Percentiles rank a stretch among this genome's conserved stretches.
phyloP scores from a whole-genome alignment of 805 yeast species.

The Monosporozyma solicola region DNA sequence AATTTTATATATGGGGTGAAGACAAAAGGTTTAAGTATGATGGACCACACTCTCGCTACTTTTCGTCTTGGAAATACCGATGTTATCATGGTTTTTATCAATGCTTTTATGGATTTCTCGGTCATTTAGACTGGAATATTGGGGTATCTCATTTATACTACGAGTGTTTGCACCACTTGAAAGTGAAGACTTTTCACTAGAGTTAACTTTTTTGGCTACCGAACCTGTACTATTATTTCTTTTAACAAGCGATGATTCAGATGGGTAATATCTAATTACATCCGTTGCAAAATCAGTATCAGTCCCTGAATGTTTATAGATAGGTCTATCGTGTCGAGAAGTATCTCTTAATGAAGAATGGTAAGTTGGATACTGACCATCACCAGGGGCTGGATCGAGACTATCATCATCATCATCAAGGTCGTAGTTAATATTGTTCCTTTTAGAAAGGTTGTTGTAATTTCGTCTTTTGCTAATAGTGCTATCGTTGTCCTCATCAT shows the following conservation, averaged over 20 bases:
- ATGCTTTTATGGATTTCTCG: neutral
- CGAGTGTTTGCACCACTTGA: neutral
- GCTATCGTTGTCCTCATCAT: neutral
- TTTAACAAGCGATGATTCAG: conserved; percentile 7
- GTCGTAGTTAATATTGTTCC: neutral
- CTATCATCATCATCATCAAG: neutral
- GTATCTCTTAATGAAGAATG: neutral
- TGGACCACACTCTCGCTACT: conserved; percentile 13
- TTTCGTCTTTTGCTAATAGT: neutral
- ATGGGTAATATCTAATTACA: conserved; percentile 10
- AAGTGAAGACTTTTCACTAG: neutral
- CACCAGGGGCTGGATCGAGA: neutral
- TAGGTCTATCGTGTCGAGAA: neutral
- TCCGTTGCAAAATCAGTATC: conserved; percentile 5
- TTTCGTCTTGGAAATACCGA: conserved; percentile 5
- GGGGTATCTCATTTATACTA: neutral
- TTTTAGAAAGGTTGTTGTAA: neutral
- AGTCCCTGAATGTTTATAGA: neutral
- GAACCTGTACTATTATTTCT: conserved; percentile 16
- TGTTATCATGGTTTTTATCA: neutral
- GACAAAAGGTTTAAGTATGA: neutral
- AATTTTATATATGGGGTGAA: neutral
- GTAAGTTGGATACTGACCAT: neutral
- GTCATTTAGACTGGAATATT: neutral
- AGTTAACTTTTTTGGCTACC: conserved; percentile 9